Conservation (phyloP, 148 eudicot genomes). For the Rhododendron williamsianum region DNA sequence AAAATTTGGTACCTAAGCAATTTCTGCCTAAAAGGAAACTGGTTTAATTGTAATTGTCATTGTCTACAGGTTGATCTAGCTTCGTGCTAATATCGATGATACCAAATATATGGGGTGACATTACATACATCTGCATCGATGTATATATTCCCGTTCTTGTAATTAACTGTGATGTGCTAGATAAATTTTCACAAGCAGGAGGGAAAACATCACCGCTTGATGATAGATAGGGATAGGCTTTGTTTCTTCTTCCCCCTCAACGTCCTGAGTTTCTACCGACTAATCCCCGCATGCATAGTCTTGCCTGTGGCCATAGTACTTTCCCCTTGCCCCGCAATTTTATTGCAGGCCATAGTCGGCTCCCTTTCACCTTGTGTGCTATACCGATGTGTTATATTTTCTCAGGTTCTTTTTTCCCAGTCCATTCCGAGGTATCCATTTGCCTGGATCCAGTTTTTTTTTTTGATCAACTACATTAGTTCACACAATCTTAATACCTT, state of each 20-base stretch:
- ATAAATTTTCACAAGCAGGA: background rate
- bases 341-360: background rate
- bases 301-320: background rate
- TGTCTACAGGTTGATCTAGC: background rate
- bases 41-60: background rate
- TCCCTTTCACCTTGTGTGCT: background rate
- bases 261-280: background rate
- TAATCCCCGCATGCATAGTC: background rate
- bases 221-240: background rate
- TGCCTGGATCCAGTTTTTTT: background rate
- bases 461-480: too few relatives aligned
- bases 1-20: constrained; percentile 59
- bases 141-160: too few relatives aligned
- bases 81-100: too few relatives aligned
- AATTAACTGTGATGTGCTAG: too few relatives aligned
- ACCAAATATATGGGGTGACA: too few relatives aligned
- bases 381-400: background rate
- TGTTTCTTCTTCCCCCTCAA: background rate
- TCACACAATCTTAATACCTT: background rate
- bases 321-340: background rate
- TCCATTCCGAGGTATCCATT: background rate
- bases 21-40: constrained; percentile 13
- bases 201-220: background rate
- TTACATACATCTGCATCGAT: too few relatives aligned
- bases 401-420: background rate